These are phyloP conservation scores for Acacia pycnantha DNA, from an alignment of 331 rosid genomes.

Conservation along the genomic window DNA sequence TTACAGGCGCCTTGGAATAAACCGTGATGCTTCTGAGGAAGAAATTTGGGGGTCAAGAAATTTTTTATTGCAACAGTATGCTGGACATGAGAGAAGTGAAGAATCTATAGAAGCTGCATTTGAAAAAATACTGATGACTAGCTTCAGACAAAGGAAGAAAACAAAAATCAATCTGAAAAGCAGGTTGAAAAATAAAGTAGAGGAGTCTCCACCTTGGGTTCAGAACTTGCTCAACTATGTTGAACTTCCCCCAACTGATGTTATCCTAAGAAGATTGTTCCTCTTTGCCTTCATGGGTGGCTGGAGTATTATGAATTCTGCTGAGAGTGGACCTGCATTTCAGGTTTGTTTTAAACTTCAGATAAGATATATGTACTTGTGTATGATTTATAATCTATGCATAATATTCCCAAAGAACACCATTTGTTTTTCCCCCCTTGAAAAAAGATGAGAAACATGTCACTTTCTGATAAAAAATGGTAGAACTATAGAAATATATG, in stretches of 20 bases:
- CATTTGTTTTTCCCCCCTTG: not conserved
- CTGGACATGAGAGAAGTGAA: constrained; percentile 89
- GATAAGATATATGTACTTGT: constrained; percentile 1
- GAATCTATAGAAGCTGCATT: constrained; percentile 96
- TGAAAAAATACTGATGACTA: constrained; percentile 86
- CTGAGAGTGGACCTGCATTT: constrained; percentile 98
- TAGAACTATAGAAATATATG: not conserved
- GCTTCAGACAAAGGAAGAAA: constrained; percentile 83
- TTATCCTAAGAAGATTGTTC: constrained; percentile 85
- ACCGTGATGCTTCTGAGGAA: constrained; percentile 85
- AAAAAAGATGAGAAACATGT: not conserved
- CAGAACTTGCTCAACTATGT: constrained; percentile 73
- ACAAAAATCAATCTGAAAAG: constrained; percentile 91
- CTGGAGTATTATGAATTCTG: constrained; percentile 97
- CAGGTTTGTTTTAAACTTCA: constrained; percentile 67
- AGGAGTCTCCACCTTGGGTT: constrained; percentile 97
- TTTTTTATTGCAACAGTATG: constrained; percentile 85
- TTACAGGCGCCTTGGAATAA: constrained; percentile 79
- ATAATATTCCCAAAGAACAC: not conserved
- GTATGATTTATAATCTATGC: constrained; percentile 5
- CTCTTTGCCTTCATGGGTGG: constrained; percentile 94
- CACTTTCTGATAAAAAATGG: not conserved
- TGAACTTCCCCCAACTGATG: constrained; percentile 84
- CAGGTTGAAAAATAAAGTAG: constrained; percentile 91
- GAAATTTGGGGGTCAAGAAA: constrained; percentile 95